Evolutionary conservation across 495 filamentous ascomycete genomes (phyloP).

Genomic region (Pyrenula aspistea): DNA sequence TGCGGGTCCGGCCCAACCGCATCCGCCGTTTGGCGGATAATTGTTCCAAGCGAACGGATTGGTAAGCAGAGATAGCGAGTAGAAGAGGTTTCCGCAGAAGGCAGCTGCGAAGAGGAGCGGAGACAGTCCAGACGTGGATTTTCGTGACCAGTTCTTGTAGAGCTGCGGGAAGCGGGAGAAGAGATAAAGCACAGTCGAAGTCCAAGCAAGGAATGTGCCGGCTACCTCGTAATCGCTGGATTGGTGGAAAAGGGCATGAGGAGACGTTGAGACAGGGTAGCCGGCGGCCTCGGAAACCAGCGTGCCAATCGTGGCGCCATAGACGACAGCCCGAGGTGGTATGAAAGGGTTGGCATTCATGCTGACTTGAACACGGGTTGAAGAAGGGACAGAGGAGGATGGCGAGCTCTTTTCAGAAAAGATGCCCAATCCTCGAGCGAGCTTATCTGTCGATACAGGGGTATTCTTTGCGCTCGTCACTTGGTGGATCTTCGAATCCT

Average conservation of each 20-base stretch:
- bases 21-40: constrained; percentile 49
- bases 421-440: background rate
- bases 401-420: background rate
- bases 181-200: constrained; percentile 55
- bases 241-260: constrained; percentile 2
- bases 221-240: constrained; percentile 24
- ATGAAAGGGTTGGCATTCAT: background rate
- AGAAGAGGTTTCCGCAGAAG: constrained; percentile 64
- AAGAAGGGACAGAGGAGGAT: constrained; percentile 10
- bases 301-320: constrained; percentile 33
- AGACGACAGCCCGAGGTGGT: constrained; percentile 26
- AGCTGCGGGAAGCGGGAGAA: constrained; percentile 61
- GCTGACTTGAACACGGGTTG: constrained; percentile 8
- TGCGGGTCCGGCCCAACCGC: constrained; percentile 50
- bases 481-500: background rate
- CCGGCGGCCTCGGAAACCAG: constrained; percentile 21
- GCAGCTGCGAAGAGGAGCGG: constrained; percentile 58
- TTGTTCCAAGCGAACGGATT: constrained; percentile 59
- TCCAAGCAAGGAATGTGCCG: constrained; percentile 52
- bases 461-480: background rate
- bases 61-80: constrained; percentile 50
- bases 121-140: constrained; percentile 58
- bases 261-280: constrained; percentile 23
- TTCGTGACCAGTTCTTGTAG: constrained; percentile 53
- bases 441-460: background rate